These are phyloP conservation scores for Elsinoe arachidis DNA, from an alignment of 2,329 filamentous ascomycete genomes.

Conservation along the genomic window DNA sequence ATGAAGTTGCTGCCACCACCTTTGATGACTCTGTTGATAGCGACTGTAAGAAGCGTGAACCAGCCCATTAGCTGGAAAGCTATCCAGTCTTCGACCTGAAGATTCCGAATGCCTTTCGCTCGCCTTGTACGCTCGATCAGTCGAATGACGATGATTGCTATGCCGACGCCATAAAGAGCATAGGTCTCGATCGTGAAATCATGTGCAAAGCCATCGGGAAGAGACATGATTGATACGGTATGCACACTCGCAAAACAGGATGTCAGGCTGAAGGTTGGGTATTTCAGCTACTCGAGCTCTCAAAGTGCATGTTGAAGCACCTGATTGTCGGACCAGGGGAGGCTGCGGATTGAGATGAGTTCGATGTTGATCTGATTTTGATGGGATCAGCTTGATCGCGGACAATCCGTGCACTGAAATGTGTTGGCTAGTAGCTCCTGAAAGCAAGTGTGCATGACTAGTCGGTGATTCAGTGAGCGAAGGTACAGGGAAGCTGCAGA, in stretches of 20 bases:
- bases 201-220: neutral
- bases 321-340: no score
- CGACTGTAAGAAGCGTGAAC: constrained; percentile 48
- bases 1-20: constrained; percentile 53
- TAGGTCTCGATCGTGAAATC: constrained; percentile 14
- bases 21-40: constrained; percentile 46
- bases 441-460: neutral
- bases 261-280: no score
- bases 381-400: neutral
- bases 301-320: no score
- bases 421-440: neutral
- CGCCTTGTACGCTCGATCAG: constrained; percentile 1
- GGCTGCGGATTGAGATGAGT: no score
- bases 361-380: no score
- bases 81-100: constrained; percentile 15
- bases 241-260: neutral
- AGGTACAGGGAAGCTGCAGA: neutral
- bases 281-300: no score
- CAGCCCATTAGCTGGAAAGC: constrained; percentile 22
- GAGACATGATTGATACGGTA: neutral
- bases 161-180: constrained; percentile 13
- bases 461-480: neutral
- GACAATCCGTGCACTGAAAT: neutral
- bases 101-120: neutral
- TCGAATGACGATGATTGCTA: constrained; percentile 10